Base-by-base conservation (phyloP, 1,139 yeast genomes). In the Candida sp. region DNA sequence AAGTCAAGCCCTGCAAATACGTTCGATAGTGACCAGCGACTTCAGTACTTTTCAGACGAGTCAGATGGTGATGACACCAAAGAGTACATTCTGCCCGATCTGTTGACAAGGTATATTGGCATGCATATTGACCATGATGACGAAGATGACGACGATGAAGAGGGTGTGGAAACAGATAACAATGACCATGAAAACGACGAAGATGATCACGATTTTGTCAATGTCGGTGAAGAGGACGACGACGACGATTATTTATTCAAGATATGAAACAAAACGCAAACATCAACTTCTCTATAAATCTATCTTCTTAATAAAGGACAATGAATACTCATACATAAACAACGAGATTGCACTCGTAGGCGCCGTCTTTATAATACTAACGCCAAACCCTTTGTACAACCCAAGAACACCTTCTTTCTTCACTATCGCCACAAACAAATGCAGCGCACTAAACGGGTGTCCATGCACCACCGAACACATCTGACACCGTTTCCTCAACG, bases 281-380 rank as follows among this genome's bases (percentile, higher is more conserved):
- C 17, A 17, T 17, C 17, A 17, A 17, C 17, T 17, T 17, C 45
- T 42, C 40, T 43, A 30, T 31, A 34, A 31, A 26, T 50, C 42
- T 23, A 47, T 41, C 45, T 28, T 38, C 41, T 46, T 49, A 26
- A 53, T 54, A 42, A 48, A 49, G 39, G 55, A 52, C 38, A 68
- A 50, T 2, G 70, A 52, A 51, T 70, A 70, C 61, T 91, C 96
- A 65, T 88, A 91, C 23, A 84, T 75, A 75, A 86, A 87, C 49
- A 91, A 73, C n/a, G 93, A 84, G 4, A 90, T 71, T 0, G 93
- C 94, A 42, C 92, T 87, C 0, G 96, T 84, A 0, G 97, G 97
- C 0, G 94, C 94, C 22, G 90, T 84, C 63, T 91, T 91, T 48
- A 88, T 52, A 5, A 91, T 58, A 11, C 94, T 86, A 2, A 90